Evolutionary conservation across 2,329 filamentous ascomycete species (phyloP).

Genomic region (Fusarium sp.): DNA sequence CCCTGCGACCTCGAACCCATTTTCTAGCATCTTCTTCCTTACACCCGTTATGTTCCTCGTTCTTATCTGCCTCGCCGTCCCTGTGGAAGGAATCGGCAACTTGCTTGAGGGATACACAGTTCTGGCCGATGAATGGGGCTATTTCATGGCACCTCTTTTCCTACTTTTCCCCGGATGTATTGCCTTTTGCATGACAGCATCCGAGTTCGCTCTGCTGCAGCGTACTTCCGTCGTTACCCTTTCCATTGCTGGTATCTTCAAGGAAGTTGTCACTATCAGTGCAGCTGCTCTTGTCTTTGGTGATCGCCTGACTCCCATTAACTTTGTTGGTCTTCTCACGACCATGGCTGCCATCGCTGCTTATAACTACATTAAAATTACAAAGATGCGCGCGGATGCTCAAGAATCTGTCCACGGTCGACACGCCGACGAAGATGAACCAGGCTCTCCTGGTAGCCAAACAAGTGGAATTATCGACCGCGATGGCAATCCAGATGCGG

Average conservation of each 20-base stretch:
- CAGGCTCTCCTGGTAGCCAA: conserved; percentile 51
- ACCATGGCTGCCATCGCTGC: conserved; percentile 87
- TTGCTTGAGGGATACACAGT: conserved; percentile 73
- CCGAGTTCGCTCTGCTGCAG: conserved; percentile 94
- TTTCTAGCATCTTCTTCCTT: conserved; percentile 97
- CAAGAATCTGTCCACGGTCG: conserved; percentile 61
- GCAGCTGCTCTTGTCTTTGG: conserved; percentile 90
- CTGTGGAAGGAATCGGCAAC: conserved; percentile 81
- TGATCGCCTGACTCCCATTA: conserved; percentile 87
- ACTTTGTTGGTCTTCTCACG: conserved; percentile 86
- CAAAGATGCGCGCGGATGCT: conserved; percentile 86
- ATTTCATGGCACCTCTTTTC: conserved; percentile 73
- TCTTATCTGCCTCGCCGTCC: conserved; percentile 82
- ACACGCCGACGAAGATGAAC: conserved; percentile 49
- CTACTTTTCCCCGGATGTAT: conserved; percentile 90
- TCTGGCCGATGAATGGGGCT: conserved; percentile 76
- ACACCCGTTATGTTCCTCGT: conserved; percentile 95
- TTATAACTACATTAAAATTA: conserved; percentile 96
- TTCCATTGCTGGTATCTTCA: conserved; percentile 97
- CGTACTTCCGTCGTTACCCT: conserved; percentile 96
- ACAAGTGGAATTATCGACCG: conserved; percentile 58
- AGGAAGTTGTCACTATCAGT: conserved; percentile 95
- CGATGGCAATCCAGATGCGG: conserved; percentile 58
- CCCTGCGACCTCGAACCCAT: conserved; percentile 94
- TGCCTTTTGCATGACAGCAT: conserved; percentile 96